phyloP scores from a whole-genome alignment of 257 asterid species.

The Linderniella brevidens region DNA sequence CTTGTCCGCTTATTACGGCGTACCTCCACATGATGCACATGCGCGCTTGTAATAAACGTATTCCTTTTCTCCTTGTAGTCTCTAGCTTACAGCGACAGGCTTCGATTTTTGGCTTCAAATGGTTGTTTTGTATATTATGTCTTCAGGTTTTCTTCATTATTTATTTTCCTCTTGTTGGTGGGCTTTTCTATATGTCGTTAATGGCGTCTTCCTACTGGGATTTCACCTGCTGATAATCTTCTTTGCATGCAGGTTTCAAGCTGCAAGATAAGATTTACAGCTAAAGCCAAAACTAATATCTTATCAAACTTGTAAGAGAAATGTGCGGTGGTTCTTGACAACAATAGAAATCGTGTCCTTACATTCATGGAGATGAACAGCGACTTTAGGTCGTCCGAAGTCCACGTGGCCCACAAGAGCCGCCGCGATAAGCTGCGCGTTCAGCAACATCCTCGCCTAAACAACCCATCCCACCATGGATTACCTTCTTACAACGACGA shows the following conservation, averaged over 20 bases:
- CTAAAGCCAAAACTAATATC: too few relatives aligned
- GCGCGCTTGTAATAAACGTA: too few relatives aligned
- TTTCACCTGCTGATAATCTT: too few relatives aligned
- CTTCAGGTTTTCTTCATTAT: background rate
- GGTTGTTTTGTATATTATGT: background rate
- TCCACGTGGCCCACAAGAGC: constrained; percentile 67
- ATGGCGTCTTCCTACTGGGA: background rate
- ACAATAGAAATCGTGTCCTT: background rate
- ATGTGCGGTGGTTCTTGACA: background rate
- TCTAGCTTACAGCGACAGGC: background rate
- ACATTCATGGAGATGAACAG: constrained; percentile 18
- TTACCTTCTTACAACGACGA: too few relatives aligned
- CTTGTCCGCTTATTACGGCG: too few relatives aligned
- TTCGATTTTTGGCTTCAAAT: background rate
- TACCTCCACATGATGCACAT: too few relatives aligned
- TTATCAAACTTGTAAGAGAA: too few relatives aligned
- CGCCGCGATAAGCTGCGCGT: constrained; percentile 48
- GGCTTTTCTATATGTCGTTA: too few relatives aligned
- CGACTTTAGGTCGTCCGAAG: constrained; percentile 25
- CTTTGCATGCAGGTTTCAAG: too few relatives aligned
- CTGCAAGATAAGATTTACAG: too few relatives aligned
- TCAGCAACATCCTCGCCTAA: constrained; percentile 16
- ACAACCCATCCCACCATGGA: constrained; percentile 7
- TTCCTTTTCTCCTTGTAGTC: too few relatives aligned
- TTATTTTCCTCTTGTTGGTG: background rate